Base-by-base conservation (phyloP, 257 asterid genomes). In the Ilex asprella region DNA sequence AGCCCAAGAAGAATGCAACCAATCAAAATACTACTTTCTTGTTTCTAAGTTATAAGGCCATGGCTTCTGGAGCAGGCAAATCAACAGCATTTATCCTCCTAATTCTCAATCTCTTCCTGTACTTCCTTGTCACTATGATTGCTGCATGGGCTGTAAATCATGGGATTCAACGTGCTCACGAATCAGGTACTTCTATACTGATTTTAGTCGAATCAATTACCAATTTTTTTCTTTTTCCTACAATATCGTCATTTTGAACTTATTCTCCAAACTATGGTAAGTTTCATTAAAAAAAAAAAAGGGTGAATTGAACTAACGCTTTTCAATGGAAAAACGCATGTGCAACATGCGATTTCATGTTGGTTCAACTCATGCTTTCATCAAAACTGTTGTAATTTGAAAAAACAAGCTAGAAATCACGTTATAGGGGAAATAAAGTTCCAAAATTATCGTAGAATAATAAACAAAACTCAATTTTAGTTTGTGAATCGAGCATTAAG, bases 11-110 rank as follows among this genome's bases (percentile, higher is more conserved):
- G 14, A 63, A 32, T 39, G 14, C 60, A 56, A 32, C 44, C 21
- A 5, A 10, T 60, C 14, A 58, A 32, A 53, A 46, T 21, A 8
- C 15, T 56, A 2, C 63, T 41, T 16, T 29, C 63, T 53, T 65
- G 7, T 46, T 54, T 12, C 10, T 61, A 74, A 69, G 39, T 47
- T 62, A 35, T 47, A 8, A 70, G 75, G 30, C 52, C 56, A 93
- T 93, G 99, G 96, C 94, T 59, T 85, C 96, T 54, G 92, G 93
- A 12, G 89, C 83, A 71, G 92, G 85, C 13, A 93, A 84, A 81
- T 75, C 95, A 64, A 87, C 94, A 67, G 88, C 97, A 30, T 64
- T 79, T 65, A 59, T 67, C 47, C 85, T 93, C 58, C 64, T 82
- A 57, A 50, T 77, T 14, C 72, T 84, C 64, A 93, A 93, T 53